phyloP scores from a whole-genome alignment of 164 flowering plant genomes.

The Magnolia kwangsiensis region DNA sequence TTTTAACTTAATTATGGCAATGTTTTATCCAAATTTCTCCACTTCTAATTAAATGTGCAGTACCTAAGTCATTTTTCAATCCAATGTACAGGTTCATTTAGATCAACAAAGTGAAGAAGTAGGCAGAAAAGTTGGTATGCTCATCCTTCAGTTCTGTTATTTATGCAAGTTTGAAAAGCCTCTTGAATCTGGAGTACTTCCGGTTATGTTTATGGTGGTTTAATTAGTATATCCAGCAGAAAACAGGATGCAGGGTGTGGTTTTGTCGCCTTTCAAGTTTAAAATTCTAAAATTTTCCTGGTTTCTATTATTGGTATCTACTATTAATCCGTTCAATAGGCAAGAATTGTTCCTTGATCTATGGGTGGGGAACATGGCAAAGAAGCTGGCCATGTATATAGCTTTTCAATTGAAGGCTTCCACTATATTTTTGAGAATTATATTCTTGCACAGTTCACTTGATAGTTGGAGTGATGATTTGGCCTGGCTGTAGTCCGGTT shows the following conservation, averaged over 20 bases:
- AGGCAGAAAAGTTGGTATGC: slow-evolving; percentile 60
- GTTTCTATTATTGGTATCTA: no score
- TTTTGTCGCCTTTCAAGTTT: neutral
- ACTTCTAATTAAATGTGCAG: slow-evolving; percentile 1
- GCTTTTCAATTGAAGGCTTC: neutral
- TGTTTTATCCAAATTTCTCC: neutral
- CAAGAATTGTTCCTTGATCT: no score
- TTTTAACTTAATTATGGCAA: neutral
- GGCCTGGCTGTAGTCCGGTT: neutral
- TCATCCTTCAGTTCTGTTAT: slow-evolving; percentile 1
- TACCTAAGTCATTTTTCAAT: neutral
- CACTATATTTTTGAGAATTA: neutral
- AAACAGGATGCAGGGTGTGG: no score
- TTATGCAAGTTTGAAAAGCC: neutral
- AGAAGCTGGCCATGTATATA: neutral
- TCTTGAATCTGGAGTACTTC: neutral
- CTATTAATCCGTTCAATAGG: no score
- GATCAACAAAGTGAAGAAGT: slow-evolving; percentile 52
- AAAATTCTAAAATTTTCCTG: neutral
- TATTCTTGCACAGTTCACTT: neutral
- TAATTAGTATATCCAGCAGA: neutral
- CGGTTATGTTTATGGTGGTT: neutral
- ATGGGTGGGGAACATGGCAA: no score
- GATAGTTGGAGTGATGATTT: neutral
- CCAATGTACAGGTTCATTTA: slow-evolving; percentile 49